Evolutionary conservation across 2,329 filamentous ascomycete species (phyloP).

Genomic region (Stenocarpella maydis): DNA sequence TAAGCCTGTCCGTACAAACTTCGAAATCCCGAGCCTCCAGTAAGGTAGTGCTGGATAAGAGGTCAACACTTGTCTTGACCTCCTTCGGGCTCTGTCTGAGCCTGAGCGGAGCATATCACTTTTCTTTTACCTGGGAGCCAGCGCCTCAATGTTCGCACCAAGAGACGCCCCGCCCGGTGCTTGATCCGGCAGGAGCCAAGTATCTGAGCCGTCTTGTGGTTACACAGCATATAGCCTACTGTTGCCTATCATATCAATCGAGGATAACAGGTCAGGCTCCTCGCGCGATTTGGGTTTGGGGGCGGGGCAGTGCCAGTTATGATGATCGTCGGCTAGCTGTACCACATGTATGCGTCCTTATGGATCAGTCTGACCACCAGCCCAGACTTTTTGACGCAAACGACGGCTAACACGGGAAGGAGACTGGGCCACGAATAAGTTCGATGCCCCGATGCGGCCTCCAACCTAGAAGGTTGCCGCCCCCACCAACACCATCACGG

Average conservation of each 20-base stretch:
- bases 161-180: neutral
- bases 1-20: neutral
- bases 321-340: neutral
- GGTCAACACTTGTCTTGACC: neutral
- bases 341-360: slow-evolving; percentile 11
- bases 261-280: neutral
- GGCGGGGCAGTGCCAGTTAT: too few species aligned
- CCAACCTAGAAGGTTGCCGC: too few species aligned
- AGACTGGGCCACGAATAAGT: neutral
- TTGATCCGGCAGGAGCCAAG: neutral
- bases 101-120: neutral
- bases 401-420: neutral
- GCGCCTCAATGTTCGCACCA: neutral
- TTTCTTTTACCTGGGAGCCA: neutral
- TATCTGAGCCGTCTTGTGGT: neutral
- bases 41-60: neutral
- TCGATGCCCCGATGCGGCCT: neutral
- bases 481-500: neutral
- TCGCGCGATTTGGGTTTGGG: neutral
- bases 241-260: neutral
- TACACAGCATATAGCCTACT: slow-evolving; percentile 15
- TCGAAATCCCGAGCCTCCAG: accelerated
- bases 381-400: neutral
- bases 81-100: neutral
- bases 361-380: slow-evolving; percentile 4